A percentile compares a stretch with the other conserved stretches of the same genome.
These are phyloP conservation scores for Neurospora intermedia DNA, from an alignment of 495 filamentous ascomycete genomes.

Conservation along the genomic window DNA sequence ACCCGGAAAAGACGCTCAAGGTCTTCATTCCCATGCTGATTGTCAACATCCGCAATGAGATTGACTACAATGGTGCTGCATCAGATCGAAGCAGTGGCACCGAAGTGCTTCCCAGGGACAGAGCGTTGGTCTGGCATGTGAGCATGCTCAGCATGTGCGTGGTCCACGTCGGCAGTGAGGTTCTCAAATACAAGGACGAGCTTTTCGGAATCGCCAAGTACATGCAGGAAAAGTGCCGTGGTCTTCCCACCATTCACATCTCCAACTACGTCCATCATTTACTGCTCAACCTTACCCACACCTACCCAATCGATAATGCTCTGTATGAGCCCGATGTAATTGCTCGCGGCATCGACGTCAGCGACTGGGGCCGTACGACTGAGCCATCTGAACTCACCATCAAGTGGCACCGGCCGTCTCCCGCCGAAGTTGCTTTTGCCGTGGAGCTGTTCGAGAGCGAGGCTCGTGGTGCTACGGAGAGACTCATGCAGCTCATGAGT, in stretches of 20 bases:
- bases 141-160: slow-evolving; percentile 98
- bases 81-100: slow-evolving; percentile 88
- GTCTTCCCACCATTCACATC: slow-evolving; percentile 87
- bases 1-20: slow-evolving; percentile 84
- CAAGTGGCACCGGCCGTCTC: slow-evolving; percentile 78
- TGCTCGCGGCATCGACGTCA: slow-evolving; percentile 41
- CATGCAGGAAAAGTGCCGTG: slow-evolving; percentile 91
- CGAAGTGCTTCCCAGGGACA: slow-evolving; percentile 85
- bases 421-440: slow-evolving; percentile 76
- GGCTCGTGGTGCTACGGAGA: slow-evolving; percentile 41
- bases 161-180: slow-evolving; percentile 84
- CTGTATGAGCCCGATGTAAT: slow-evolving; percentile 64
- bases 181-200: slow-evolving; percentile 77
- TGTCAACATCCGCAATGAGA: slow-evolving; percentile 87
- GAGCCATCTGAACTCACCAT: slow-evolving; percentile 67
- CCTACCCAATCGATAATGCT: slow-evolving; percentile 80
- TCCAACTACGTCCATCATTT: slow-evolving; percentile 97
- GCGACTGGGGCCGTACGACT: slow-evolving; percentile 68
- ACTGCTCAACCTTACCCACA: slow-evolving; percentile 91
- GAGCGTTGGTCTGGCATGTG: slow-evolving; percentile 91
- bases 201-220: slow-evolving; percentile 86
- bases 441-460: slow-evolving; percentile 79
- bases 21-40: slow-evolving; percentile 82
- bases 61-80: slow-evolving; percentile 93
- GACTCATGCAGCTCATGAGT: slow-evolving; percentile 63